Evolutionary conservation across 1,284 basidiomycete species (phyloP), one percentile per base, ranked within the genome.

Genomic region (Rhodotorula sp.): DNA sequence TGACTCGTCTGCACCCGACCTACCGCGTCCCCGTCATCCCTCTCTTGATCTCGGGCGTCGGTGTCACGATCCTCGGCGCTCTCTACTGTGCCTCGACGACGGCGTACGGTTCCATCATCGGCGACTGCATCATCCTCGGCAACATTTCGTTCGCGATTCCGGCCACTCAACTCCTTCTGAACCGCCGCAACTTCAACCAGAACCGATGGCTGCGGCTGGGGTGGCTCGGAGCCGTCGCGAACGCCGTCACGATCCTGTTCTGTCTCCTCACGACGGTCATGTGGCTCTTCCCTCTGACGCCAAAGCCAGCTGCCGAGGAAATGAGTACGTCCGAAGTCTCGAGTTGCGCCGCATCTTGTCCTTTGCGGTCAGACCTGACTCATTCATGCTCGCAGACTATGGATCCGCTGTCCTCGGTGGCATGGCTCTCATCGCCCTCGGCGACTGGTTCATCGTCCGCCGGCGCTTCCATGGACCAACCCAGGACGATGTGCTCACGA

Each of bases 1-100:
- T 89, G 78, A 80, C 86, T 1, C 81, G 80, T 48, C 83, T 89
- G 74, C 84, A 85, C 74, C 87, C 87, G 0, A 80, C 87, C 61
- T 86, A 86, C 26, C 69, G 78, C 57, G 78, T 80, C 6, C 80
- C 80, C 15, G 67, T 81, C 31, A 67, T 76, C 64, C 86, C 88
- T 0, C 85, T 89, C 65, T 78, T 88, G 2, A 82, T 90, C 23
- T 86, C 86, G 23, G 87, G 86, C 1, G 66, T 76, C 16, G 84
- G 88, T 70, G 80, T 80, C 65, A 69, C 81, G 56, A 77, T 81
- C 64, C 80, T 81, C 64, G 81, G 79, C 23, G 77, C 72, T 54
- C 69, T 80, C 59, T 89, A 79, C 83, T 87, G 79, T 82, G 89
- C 71, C 79, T 88, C 68, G 81, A 86, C 78, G 82, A 84, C 80